Evolutionary conservation across 2,329 filamentous ascomycete genomes (phyloP).

Genomic region (Talaromyces sp.): DNA sequence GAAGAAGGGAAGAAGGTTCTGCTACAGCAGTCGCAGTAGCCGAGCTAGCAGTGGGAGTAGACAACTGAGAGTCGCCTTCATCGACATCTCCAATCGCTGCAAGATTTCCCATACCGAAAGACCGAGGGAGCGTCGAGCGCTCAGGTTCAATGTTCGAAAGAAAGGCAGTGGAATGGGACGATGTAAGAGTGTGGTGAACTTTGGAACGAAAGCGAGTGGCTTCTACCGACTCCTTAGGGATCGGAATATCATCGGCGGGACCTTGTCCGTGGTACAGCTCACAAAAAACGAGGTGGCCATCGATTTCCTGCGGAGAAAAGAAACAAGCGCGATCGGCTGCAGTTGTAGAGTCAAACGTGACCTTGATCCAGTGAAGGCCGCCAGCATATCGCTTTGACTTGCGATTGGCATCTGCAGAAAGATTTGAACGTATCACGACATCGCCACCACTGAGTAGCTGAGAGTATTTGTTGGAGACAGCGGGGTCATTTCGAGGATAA

Average conservation of each 20-base stretch:
- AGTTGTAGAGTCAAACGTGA: constrained; percentile 73
- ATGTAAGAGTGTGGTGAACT: constrained; percentile 35
- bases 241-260: constrained; percentile 62
- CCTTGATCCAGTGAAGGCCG: constrained; percentile 88
- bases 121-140: constrained; percentile 40
- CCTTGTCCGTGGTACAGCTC: constrained; percentile 67
- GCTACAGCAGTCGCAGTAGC: constrained; percentile 37
- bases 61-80: constrained; percentile 35
- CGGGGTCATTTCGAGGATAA: constrained; percentile 81
- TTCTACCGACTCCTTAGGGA: constrained; percentile 50
- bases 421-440: constrained; percentile 64
- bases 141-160: constrained; percentile 35
- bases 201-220: constrained; percentile 30
- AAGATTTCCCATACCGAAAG: constrained; percentile 41
- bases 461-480: constrained; percentile 67
- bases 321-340: constrained; percentile 69
- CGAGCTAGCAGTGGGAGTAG: constrained; percentile 44
- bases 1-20: constrained; percentile 24
- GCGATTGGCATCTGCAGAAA: constrained; percentile 70
- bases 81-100: constrained; percentile 31
- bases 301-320: constrained; percentile 68
- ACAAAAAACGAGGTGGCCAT: constrained; percentile 69
- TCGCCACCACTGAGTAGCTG: constrained; percentile 71
- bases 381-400: constrained; percentile 80
- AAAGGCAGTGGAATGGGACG: constrained; percentile 38